Evolutionary conservation across 208 protist species (phyloP).

Genomic region (Acanthamoeba royreba): DNA sequence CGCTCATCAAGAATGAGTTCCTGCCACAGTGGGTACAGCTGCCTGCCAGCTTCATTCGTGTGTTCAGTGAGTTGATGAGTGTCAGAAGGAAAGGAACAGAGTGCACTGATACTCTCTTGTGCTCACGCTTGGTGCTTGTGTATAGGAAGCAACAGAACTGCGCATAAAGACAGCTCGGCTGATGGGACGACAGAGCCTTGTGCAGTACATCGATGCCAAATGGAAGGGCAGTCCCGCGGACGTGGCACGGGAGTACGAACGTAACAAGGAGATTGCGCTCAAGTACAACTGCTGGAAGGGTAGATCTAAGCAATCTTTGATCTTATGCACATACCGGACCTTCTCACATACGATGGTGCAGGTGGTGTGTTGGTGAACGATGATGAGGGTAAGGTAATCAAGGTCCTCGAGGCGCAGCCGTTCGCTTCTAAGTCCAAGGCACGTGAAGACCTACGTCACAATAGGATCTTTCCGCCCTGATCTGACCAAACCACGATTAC

Average conservation of each 20-base stretch:
- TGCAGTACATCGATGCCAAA: neutral
- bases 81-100: too few relatives aligned
- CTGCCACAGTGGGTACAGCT: neutral
- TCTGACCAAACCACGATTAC: neutral
- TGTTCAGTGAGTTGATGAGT: too few relatives aligned
- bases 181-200: conserved; percentile 11
- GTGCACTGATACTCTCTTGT: neutral
- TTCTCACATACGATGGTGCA: neutral
- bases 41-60: neutral
- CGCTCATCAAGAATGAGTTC: neutral
- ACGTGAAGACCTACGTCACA: neutral
- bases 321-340: neutral
- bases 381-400: neutral
- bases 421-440: neutral
- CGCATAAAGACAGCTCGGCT: neutral
- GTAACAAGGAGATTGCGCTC: conserved; percentile 1
- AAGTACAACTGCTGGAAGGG: conserved; percentile 32
- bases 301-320: neutral
- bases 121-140: neutral
- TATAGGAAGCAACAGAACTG: neutral
- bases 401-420: neutral
- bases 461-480: neutral
- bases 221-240: neutral
- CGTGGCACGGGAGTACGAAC: neutral
- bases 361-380: conserved; percentile 12